A percentile compares a stretch with the other conserved stretches of the same genome.
Conservation (phyloP, 2,329 filamentous ascomycete species). For the Penicillium thymicola region DNA sequence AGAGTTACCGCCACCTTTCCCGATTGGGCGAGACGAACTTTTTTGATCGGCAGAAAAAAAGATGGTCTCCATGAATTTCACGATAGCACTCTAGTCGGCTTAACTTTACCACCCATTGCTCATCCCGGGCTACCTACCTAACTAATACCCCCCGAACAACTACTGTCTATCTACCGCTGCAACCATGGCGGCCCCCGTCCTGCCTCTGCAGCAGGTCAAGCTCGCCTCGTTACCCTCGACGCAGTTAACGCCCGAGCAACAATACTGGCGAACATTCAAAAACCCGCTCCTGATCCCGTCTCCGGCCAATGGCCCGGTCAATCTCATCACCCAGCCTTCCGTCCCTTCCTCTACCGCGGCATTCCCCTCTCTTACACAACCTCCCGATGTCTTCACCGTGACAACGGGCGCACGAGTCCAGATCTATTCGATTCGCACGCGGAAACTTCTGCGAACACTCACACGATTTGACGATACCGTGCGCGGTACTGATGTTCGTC, state of each 20-base stretch:
- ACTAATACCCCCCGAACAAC: background rate
- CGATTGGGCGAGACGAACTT: slow-evolving; percentile 21
- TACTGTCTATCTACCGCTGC: background rate
- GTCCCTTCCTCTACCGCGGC: slow-evolving; percentile 44
- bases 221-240: slow-evolving; percentile 78
- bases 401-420: slow-evolving; percentile 93
- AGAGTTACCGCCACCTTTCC: slow-evolving; percentile 23
- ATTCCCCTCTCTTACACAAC: slow-evolving; percentile 46
- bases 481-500: slow-evolving; percentile 81
- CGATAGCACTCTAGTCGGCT: slow-evolving; percentile 8
- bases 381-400: slow-evolving; percentile 69
- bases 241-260: slow-evolving; percentile 78
- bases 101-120: background rate
- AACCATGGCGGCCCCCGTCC: slow-evolving; percentile 80
- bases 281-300: slow-evolving; percentile 87
- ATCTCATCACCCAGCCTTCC: slow-evolving; percentile 75
- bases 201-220: slow-evolving; percentile 75
- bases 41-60: slow-evolving; percentile 31
- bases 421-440: slow-evolving; percentile 86
- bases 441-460: slow-evolving; percentile 90
- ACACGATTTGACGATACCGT: slow-evolving; percentile 90
- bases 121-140: background rate
- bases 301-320: slow-evolving; percentile 83
- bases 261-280: slow-evolving; percentile 95
- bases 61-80: slow-evolving; percentile 21